Percentiles rank a stretch among this genome's conserved stretches.
Conservation (phyloP, 495 filamentous ascomycete species). For the Lepraria neglecta region DNA sequence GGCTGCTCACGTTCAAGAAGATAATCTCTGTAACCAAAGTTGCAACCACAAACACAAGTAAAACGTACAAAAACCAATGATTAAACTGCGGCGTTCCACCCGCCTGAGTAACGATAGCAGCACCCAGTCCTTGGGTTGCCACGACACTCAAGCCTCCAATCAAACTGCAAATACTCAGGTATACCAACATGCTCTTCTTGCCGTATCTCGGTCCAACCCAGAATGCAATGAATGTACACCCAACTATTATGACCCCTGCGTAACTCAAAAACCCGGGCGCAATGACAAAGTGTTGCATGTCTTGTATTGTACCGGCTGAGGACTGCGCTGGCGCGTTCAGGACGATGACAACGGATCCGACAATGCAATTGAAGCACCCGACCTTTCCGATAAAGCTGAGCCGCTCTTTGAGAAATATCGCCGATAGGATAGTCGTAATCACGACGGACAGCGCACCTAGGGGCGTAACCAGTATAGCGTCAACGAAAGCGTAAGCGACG, state of each 20-base stretch:
- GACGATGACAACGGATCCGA: slow-evolving; percentile 88
- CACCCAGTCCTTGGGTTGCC: slow-evolving; percentile 85
- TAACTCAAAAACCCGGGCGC: slow-evolving; percentile 82
- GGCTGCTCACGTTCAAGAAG: slow-evolving; percentile 78
- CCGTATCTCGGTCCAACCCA: slow-evolving; percentile 88
- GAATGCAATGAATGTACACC: slow-evolving; percentile 61
- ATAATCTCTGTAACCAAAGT: slow-evolving; percentile 91
- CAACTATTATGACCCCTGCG: slow-evolving; percentile 74
- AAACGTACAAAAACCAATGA: slow-evolving; percentile 91
- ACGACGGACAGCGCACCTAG: slow-evolving; percentile 93
- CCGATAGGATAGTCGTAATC: slow-evolving; percentile 84
- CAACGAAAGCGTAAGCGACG: slow-evolving; percentile 92
- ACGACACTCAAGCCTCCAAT: slow-evolving; percentile 94
- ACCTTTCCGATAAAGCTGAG: slow-evolving; percentile 94
- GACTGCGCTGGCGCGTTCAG: slow-evolving; percentile 86
- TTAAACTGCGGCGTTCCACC: slow-evolving; percentile 82
- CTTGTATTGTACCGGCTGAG: slow-evolving; percentile 80
- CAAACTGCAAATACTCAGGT: slow-evolving; percentile 90
- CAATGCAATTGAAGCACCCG: slow-evolving; percentile 89
- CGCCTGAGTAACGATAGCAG: slow-evolving; percentile 83
- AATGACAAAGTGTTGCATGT: slow-evolving; percentile 86
- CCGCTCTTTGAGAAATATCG: slow-evolving; percentile 93
- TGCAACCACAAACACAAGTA: slow-evolving; percentile 81
- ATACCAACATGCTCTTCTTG: slow-evolving; percentile 95
- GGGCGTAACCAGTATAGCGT: slow-evolving; percentile 93